phyloP scores from a whole-genome alignment of 2,329 filamentous ascomycete genomes.

The Pseudocercospora vitis region DNA sequence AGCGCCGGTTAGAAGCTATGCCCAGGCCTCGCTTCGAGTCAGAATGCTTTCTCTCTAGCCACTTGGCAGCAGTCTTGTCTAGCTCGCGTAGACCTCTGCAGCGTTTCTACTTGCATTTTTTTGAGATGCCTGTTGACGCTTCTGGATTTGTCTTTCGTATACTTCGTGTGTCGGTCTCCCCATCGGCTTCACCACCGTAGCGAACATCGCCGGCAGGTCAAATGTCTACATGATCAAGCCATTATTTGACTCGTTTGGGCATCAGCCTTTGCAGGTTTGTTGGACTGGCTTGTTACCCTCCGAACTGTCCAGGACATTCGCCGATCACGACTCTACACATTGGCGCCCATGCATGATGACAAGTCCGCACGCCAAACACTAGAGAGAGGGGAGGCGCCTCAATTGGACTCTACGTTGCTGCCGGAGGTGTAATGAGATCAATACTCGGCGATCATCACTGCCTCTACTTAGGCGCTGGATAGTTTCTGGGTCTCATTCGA shows the following conservation, averaged over 20 bases:
- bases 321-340: slow-evolving; percentile 58
- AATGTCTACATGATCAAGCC: slow-evolving; percentile 57
- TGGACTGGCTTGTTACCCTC: slow-evolving; percentile 57
- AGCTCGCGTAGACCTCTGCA: no score
- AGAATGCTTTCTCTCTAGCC: no score
- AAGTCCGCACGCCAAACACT: slow-evolving; percentile 35
- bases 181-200: slow-evolving; percentile 55
- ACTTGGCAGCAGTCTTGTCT: no score
- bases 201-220: slow-evolving; percentile 56
- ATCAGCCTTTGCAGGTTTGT: slow-evolving; percentile 53
- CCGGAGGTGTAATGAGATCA: slow-evolving; percentile 21
- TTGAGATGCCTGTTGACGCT: no score
- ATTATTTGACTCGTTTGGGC: slow-evolving; percentile 58
- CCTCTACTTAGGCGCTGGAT: slow-evolving; percentile 10
- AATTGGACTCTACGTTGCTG: slow-evolving; percentile 45
- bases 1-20: no score
- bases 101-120: no score
- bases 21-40: no score
- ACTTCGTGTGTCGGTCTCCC: slow-evolving; percentile 60
- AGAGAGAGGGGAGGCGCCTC: slow-evolving; percentile 49
- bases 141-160: no score
- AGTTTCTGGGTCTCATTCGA: not conserved
- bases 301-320: slow-evolving; percentile 62
- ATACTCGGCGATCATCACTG: slow-evolving; percentile 20
- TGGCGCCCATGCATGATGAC: slow-evolving; percentile 5